A percentile compares a stretch with the other conserved stretches of the same genome.
phyloP scores from a whole-genome alignment of 257 asterid species.

The Lavandula angustifolia region DNA sequence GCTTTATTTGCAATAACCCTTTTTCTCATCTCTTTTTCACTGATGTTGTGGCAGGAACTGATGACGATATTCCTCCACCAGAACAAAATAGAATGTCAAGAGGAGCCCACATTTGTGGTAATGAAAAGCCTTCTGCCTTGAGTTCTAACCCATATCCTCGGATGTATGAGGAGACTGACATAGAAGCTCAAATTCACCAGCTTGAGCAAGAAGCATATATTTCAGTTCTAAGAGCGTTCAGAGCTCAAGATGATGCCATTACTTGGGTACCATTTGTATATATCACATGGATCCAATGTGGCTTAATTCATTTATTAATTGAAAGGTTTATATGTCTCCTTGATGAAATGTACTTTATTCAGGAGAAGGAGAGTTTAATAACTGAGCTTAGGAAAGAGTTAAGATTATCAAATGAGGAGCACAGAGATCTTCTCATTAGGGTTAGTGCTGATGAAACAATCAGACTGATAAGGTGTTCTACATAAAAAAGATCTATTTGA shows the following conservation, averaged over 20 bases:
- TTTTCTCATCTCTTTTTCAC: constrained; percentile 19
- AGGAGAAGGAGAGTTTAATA: constrained; percentile 90
- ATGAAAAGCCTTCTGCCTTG: constrained; percentile 73
- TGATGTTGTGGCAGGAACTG: constrained; percentile 69
- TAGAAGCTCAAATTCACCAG: constrained; percentile 85
- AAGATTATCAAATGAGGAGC: constrained; percentile 87
- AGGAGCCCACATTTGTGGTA: constrained; percentile 80
- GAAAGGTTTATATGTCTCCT: constrained; percentile 37
- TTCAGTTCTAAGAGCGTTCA: constrained; percentile 87
- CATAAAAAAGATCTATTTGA: constrained; percentile 18
- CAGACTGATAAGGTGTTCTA: constrained; percentile 69
- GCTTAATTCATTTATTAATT: constrained; percentile 34
- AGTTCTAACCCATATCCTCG: constrained; percentile 58
- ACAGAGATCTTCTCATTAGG: constrained; percentile 76
- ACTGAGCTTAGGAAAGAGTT: constrained; percentile 95
- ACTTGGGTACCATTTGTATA: constrained; percentile 65
- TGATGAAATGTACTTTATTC: constrained; percentile 42
- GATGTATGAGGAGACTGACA: constrained; percentile 58
- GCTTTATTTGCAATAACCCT: background rate
- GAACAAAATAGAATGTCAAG: constrained; percentile 89
- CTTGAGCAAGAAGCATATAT: constrained; percentile 92
- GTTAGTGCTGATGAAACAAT: constrained; percentile 81
- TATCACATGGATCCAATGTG: constrained; percentile 31
- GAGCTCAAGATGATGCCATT: constrained; percentile 93
- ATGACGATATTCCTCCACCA: constrained; percentile 93